These are phyloP conservation scores for Solanum corneliomulleri DNA, from an alignment of 257 asterid genomes.

Conservation along the genomic window DNA sequence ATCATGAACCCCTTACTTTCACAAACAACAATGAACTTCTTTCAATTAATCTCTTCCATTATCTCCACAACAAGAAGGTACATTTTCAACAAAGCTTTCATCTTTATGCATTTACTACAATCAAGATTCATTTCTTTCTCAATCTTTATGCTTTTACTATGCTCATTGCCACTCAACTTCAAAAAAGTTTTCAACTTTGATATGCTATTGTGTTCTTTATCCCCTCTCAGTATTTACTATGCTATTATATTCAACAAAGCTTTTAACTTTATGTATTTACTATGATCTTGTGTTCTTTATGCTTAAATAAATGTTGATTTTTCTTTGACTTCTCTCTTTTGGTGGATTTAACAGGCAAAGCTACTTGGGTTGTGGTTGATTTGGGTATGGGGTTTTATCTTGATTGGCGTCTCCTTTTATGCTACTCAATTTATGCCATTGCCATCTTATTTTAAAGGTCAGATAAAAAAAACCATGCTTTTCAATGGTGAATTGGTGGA, in stretches of 20 bases:
- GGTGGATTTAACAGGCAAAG: constrained; percentile 34
- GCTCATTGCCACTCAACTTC: not conserved
- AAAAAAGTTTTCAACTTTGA: not conserved
- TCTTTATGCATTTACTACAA: not conserved
- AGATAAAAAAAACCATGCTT: constrained; percentile 16
- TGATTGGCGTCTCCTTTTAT: constrained; percentile 61
- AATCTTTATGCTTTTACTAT: not conserved
- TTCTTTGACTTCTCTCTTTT: not conserved
- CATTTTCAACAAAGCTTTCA: not conserved
- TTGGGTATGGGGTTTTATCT: constrained; percentile 69
- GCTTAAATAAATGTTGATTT: not conserved
- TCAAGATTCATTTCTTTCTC: not conserved
- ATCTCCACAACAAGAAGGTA: constrained; percentile 43
- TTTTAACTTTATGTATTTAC: not conserved
- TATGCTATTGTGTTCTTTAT: not conserved
- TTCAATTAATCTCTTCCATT: constrained; percentile 6
- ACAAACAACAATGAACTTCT: constrained; percentile 26
- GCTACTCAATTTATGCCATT: constrained; percentile 54
- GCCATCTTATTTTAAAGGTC: constrained; percentile 28
- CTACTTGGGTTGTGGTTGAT: constrained; percentile 56
- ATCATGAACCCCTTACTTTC: not conserved
- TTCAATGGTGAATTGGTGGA: constrained; percentile 12
- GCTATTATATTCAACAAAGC: not conserved
- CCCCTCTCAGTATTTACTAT: not conserved
- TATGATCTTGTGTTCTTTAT: not conserved